Conservation (phyloP, 192 early-diverging fungal species). For the Coemansia sp. region DNA sequence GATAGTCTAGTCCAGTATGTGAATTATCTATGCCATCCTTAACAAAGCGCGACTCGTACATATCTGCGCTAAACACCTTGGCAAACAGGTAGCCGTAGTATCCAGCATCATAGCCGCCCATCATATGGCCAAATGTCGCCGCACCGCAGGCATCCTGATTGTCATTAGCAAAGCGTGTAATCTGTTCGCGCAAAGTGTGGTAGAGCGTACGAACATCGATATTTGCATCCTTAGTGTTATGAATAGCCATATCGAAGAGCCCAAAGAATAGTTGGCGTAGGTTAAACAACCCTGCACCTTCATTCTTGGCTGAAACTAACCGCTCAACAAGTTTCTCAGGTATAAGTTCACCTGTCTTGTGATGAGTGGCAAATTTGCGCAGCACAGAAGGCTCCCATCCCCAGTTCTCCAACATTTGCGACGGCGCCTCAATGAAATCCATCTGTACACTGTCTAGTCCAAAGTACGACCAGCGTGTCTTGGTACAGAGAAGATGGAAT, state of each 20-base stretch:
- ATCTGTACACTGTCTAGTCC: conserved; percentile 71
- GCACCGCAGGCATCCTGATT: conserved; percentile 39
- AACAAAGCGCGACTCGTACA: conserved; percentile 72
- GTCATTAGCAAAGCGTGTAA: conserved; percentile 37
- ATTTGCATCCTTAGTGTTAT: conserved; percentile 51
- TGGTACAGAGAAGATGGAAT: conserved; percentile 63
- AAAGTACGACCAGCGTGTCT: conserved; percentile 66
- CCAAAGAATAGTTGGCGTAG: conserved; percentile 77
- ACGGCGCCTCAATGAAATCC: conserved; percentile 83
- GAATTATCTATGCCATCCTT: conserved; percentile 57
- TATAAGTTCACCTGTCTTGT: conserved; percentile 60
- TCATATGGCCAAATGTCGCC: conserved; percentile 67
- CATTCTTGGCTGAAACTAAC: conserved; percentile 70
- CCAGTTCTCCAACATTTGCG: conserved; percentile 86
- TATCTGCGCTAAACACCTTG: conserved; percentile 81
- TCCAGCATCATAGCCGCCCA: conserved; percentile 74
- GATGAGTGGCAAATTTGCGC: conserved; percentile 60
- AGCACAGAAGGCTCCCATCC: conserved; percentile 61
- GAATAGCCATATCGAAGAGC: conserved; percentile 69
- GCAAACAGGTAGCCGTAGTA: conserved; percentile 82
- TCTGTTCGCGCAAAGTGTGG: conserved; percentile 38
- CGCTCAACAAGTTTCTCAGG: conserved; percentile 66
- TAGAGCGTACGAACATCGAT: conserved; percentile 42
- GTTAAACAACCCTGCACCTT: conserved; percentile 64
- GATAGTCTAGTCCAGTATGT: conserved; percentile 67